Percentiles rank a stretch among this genome's conserved stretches.
Conservation (phyloP, 306 rosid genomes). For the Styphnolobium japonicum region DNA sequence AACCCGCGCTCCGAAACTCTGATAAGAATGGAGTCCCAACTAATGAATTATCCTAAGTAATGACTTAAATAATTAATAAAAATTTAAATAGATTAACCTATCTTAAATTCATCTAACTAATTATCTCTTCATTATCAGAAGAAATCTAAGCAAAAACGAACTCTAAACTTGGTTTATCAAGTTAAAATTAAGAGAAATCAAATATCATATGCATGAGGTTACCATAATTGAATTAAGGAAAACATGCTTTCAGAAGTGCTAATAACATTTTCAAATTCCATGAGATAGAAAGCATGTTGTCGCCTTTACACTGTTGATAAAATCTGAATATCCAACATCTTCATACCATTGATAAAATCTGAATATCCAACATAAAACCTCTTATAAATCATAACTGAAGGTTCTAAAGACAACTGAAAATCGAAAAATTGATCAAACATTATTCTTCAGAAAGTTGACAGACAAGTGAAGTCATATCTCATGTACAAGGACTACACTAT, state of each 20-base stretch:
- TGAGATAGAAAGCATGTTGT: background rate
- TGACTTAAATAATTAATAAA: no score
- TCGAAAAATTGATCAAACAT: background rate
- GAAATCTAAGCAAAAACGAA: background rate
- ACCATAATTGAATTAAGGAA: background rate
- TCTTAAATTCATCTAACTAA: background rate
- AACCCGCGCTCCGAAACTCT: no score
- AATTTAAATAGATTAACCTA: no score
- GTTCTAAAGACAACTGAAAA: background rate
- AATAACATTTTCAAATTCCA: background rate
- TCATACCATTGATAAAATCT: background rate
- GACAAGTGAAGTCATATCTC: conserved; percentile 45
- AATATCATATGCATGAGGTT: background rate
- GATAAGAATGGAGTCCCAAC: no score
- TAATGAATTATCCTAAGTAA: no score
- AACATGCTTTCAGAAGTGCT: background rate
- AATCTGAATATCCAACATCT: background rate
- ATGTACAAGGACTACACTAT: conserved; percentile 31
- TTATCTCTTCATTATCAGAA: no score
- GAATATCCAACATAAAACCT: background rate
- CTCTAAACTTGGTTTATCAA: background rate
- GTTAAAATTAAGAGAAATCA: background rate
- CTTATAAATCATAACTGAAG: background rate
- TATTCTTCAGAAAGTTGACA: conserved; percentile 7
- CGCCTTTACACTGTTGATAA: background rate